Percentiles rank a stretch among this genome's conserved stretches.
phyloP scores from a whole-genome alignment of 2,329 filamentous ascomycete genomes.

The Neurospora sp. region DNA sequence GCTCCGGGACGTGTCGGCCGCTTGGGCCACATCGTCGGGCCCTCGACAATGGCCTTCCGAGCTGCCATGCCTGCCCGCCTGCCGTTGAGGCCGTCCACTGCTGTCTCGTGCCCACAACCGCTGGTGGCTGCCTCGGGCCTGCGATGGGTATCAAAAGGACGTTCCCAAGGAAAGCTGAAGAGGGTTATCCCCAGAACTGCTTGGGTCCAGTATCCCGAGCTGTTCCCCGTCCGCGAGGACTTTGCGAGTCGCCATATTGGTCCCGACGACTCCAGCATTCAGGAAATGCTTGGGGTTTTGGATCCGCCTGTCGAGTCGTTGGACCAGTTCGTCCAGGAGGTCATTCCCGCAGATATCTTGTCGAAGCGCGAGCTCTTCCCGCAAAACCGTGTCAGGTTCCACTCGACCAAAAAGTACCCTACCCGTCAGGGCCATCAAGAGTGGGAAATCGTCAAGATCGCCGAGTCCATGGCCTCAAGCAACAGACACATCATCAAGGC shows the following conservation, averaged over 20 bases:
- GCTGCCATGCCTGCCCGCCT: not conserved
- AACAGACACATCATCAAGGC: slow-evolving; percentile 40
- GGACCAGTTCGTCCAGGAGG: slow-evolving; percentile 76
- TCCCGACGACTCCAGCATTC: slow-evolving; percentile 57
- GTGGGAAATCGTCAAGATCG: slow-evolving; percentile 43
- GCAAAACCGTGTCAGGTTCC: slow-evolving; percentile 30
- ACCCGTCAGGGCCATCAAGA: slow-evolving; percentile 43
- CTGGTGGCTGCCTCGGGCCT: not conserved
- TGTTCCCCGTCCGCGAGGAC: slow-evolving; percentile 38
- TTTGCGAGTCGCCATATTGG: slow-evolving; percentile 84
- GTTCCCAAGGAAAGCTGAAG: not conserved
- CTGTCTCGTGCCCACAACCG: not conserved
- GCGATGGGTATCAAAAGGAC: not conserved
- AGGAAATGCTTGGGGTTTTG: slow-evolving; percentile 71
- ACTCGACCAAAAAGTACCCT: slow-evolving; percentile 25
- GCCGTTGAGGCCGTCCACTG: not conserved
- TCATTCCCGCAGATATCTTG: slow-evolving; percentile 72
- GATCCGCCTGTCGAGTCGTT: slow-evolving; percentile 64
- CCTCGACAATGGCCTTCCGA: slow-evolving; percentile 10
- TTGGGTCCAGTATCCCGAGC: slow-evolving; percentile 10
- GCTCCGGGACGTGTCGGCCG: slow-evolving; percentile 13
- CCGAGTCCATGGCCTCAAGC: slow-evolving; percentile 23
- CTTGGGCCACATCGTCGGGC: slow-evolving; percentile 12
- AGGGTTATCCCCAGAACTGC: not conserved
- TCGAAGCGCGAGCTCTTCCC: slow-evolving; percentile 55